Percentiles rank a stretch among this genome's conserved stretches.
Conservation (phyloP, 2,329 filamentous ascomycete species). For the Trichoderma guizhouense region DNA sequence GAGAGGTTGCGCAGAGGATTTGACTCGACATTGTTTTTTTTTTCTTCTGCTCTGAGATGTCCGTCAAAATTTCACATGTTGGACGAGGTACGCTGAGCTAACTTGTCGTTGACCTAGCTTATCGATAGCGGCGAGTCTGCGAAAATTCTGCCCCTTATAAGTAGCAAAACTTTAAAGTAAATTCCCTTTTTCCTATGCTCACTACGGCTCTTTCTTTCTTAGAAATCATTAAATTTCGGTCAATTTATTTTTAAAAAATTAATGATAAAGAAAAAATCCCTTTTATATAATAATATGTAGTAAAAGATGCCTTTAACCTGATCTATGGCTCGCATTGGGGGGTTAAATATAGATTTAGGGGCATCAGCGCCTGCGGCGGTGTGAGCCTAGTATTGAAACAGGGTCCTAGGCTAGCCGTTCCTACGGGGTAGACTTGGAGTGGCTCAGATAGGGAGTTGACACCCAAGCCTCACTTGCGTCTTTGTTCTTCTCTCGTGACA, state of each 20-base stretch:
- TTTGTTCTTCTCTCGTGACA: constrained; percentile 3
- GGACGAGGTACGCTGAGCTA: neutral
- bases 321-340: neutral
- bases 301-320: neutral
- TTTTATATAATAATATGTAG: neutral
- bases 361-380: neutral
- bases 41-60: neutral
- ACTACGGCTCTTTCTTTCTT: neutral
- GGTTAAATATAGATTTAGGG: neutral
- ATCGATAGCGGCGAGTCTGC: neutral
- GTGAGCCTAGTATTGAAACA: constrained; percentile 6
- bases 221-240: neutral
- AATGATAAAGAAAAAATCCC: neutral
- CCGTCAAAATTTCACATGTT: constrained; percentile 11
- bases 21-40: neutral
- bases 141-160: neutral
- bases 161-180: neutral
- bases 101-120: neutral
- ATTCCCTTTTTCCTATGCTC: neutral
- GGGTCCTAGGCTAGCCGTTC: neutral
- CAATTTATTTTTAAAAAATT: neutral
- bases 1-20: neutral
- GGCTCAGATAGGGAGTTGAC: constrained; percentile 15
- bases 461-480: constrained; percentile 13
- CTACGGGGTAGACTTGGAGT: neutral